Evolutionary conservation across 176 grass and related monocot species (phyloP), one percentile per base, ranked within the genome.

Genomic region (Cenchrus fungigraminus): DNA sequence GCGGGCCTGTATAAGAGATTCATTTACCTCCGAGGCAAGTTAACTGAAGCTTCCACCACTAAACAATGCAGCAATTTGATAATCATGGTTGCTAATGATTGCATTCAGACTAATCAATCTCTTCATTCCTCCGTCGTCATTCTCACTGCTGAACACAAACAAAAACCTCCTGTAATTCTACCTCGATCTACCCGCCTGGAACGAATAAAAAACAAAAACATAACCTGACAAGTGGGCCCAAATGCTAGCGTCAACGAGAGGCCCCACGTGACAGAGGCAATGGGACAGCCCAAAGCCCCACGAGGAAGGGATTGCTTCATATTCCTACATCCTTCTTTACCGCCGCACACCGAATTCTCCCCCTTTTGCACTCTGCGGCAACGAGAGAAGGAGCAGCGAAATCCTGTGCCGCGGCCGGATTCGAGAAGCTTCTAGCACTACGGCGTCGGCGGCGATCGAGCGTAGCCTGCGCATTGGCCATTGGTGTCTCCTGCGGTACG

Each of bases 371-470:
- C 28, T 67, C 25, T 46, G 60, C 43, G 69, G 88, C 31, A 79
- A 73, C 73, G 9, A 8, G 65, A 66, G 61, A 61, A 22, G 12
- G 29, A 82, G 55, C 57, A n/a, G 53, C 69, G 4, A 79, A 80
- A 73, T 62, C 14, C 61, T 17, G 81, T 68, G 82, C 42, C 37
- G 25, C 28, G 6, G 52, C 10, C 44, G 2, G 60, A 44, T 79
- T 86, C 74, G 2, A 79, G 79, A 90, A 83, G 67, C 62, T 83
- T 45, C 79, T 15, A 57, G 17, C 59, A n/a, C 59, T 31, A 58
- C 29, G 40, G n/a, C 3, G 59, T 62, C 59, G 59, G n/a, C 59
- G 3, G 9, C 59, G 51, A 44, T 13, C 62, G 44, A 16, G 7
- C 2, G 11, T 25, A 19, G 67, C 55, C 52, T 31, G 79, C 25